phyloP scores from a whole-genome alignment of 108 stramenopile genomes.

The Nitzschia sp. region DNA sequence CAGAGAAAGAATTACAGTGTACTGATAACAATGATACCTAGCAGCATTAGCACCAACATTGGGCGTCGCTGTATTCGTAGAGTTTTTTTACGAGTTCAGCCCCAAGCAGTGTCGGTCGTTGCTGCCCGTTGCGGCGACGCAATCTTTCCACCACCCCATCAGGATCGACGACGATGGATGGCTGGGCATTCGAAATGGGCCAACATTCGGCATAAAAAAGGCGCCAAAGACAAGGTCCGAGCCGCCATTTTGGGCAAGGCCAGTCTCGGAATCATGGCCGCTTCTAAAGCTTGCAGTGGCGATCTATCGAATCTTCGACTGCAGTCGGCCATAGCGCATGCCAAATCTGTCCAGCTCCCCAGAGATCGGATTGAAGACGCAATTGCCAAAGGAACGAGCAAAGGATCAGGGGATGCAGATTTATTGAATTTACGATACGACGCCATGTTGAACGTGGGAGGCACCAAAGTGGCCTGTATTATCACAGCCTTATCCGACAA shows the following conservation, averaged over 20 bases:
- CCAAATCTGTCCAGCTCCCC: conserved; percentile 61
- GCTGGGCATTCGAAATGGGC: conserved; percentile 81
- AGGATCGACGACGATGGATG: conserved; percentile 42
- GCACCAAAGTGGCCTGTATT: conserved; percentile 60
- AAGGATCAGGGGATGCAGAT: conserved; percentile 41
- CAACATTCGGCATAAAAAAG: conserved; percentile 75
- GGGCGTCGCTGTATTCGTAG: too few relatives aligned
- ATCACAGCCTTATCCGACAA: conserved; percentile 71
- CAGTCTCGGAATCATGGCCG: conserved; percentile 57
- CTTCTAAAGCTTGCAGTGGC: conserved; percentile 52
- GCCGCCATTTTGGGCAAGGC: conserved; percentile 52
- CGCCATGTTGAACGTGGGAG: conserved; percentile 56
- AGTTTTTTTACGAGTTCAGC: too few relatives aligned
- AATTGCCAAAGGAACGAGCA: conserved; percentile 51
- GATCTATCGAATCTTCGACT: conserved; percentile 59
- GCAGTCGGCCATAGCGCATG: conserved; percentile 63
- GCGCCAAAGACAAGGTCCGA: conserved; percentile 60
- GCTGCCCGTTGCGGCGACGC: too few relatives aligned
- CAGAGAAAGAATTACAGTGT: too few relatives aligned
- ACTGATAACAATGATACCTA: too few relatives aligned
- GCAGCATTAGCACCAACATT: too few relatives aligned
- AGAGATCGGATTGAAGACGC: conserved; percentile 69
- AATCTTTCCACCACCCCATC: too few relatives aligned
- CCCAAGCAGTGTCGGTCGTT: too few relatives aligned
- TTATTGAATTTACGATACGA: conserved; percentile 56